phyloP scores from a whole-genome alignment of 305 asterid genomes.

The Solanum hybrid region DNA sequence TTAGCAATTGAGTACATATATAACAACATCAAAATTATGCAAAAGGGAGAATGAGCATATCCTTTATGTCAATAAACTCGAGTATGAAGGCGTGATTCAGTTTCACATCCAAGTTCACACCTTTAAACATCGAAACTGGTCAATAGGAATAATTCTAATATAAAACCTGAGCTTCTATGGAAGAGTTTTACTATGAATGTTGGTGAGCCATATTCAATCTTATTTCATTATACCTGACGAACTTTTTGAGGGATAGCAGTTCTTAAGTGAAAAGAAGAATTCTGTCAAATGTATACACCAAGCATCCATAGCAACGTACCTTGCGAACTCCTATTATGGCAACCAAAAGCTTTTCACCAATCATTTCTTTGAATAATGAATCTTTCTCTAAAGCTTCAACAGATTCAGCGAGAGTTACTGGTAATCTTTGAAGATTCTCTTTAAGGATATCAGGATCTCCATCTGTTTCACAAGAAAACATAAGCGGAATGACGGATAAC shows the following conservation, averaged over 20 bases:
- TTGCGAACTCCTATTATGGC: slow-evolving; percentile 74
- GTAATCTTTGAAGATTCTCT: slow-evolving; percentile 8
- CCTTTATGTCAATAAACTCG: neutral
- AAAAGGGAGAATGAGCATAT: neutral
- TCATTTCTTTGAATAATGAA: slow-evolving; percentile 40
- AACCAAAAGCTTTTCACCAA: slow-evolving; percentile 68
- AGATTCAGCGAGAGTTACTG: neutral
- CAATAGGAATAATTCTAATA: neutral
- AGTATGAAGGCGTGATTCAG: neutral
- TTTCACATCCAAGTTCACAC: neutral
- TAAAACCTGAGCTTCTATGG: neutral
- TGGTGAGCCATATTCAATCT: neutral
- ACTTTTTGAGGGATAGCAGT: neutral
- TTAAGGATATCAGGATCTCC: slow-evolving; percentile 44
- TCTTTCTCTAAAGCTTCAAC: slow-evolving; percentile 32
- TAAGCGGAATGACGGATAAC: neutral
- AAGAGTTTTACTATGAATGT: neutral
- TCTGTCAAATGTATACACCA: neutral
- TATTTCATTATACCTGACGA: neutral
- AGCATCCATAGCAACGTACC: slow-evolving; percentile 34
- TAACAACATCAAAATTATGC: neutral
- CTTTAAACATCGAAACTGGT: neutral
- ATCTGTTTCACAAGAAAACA: slow-evolving; percentile 29
- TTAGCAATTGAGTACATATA: neutral
- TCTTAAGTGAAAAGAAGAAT: neutral